These are phyloP conservation scores for Amanita brunnescens DNA, from an alignment of 768 basidiomycete genomes.

Conservation along the genomic window DNA sequence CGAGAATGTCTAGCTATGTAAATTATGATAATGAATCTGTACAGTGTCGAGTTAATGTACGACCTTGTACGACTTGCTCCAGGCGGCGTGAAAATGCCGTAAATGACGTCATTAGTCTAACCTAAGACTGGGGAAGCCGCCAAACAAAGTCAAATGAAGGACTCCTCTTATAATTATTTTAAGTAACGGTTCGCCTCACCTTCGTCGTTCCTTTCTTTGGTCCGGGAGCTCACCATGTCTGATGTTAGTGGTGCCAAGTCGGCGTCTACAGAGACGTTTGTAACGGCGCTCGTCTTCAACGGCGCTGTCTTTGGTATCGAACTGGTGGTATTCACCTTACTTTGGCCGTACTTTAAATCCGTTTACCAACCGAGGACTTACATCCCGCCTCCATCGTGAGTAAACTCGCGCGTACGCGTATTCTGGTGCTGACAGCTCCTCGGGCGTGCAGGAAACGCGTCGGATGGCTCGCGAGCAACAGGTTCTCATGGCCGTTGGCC, in stretches of 20 bases:
- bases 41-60: no score
- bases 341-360: conserved; percentile 77
- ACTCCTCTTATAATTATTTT: neutral
- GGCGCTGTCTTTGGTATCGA: conserved; percentile 61
- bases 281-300: conserved; percentile 83
- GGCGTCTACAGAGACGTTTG: conserved; percentile 71
- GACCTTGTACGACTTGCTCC: no score
- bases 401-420: conserved; percentile 5
- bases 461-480: conserved; percentile 35
- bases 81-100: no score
- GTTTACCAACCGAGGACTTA: conserved; percentile 89
- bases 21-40: neutral
- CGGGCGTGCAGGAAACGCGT: conserved; percentile 46
- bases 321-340: conserved; percentile 68
- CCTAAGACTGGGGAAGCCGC: no score
- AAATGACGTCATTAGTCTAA: neutral
- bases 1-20: neutral
- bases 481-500: conserved; percentile 60
- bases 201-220: neutral
- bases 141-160: neutral
- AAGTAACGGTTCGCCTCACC: neutral
- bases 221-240: conserved; percentile 31
- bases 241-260: conserved; percentile 31
- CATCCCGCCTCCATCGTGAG: conserved; percentile 34
- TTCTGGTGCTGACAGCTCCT: neutral